Evolutionary conservation across 257 asterid species (phyloP).

Genomic region (Solanum bukasovii): DNA sequence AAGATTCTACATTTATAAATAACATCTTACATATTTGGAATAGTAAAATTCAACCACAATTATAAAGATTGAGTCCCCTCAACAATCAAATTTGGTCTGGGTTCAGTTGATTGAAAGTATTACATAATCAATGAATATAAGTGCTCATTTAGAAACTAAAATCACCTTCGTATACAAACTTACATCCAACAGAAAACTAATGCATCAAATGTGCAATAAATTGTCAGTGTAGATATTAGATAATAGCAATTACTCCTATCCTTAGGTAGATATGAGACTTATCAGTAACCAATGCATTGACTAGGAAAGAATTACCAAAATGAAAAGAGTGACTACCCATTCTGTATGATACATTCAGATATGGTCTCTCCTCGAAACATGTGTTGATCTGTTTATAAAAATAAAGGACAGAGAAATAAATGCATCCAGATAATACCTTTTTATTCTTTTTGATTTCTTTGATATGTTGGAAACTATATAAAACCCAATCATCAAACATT

Average conservation of each 20-base stretch:
- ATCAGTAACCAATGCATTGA: background rate
- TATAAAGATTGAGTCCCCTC: background rate
- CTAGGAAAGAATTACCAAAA: background rate
- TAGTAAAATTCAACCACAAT: background rate
- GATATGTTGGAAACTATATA: background rate
- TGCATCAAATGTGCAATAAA: background rate
- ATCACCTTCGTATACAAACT: background rate
- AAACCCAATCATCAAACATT: background rate
- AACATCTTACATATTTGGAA: background rate
- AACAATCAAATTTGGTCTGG: background rate
- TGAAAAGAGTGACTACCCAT: background rate
- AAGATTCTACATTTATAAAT: background rate
- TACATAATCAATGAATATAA: background rate
- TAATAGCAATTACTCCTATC: background rate
- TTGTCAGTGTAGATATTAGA: background rate
- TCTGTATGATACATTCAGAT: background rate
- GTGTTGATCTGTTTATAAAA: background rate
- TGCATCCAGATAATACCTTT: background rate
- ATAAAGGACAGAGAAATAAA: background rate
- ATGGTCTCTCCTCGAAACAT: background rate
- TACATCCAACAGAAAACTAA: background rate
- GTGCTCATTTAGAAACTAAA: background rate
- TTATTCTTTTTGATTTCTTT: background rate
- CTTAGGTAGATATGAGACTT: background rate
- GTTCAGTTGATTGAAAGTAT: background rate